These are phyloP conservation scores for Xylaria scruposa DNA, from an alignment of 495 filamentous ascomycete genomes.

Conservation along the genomic window DNA sequence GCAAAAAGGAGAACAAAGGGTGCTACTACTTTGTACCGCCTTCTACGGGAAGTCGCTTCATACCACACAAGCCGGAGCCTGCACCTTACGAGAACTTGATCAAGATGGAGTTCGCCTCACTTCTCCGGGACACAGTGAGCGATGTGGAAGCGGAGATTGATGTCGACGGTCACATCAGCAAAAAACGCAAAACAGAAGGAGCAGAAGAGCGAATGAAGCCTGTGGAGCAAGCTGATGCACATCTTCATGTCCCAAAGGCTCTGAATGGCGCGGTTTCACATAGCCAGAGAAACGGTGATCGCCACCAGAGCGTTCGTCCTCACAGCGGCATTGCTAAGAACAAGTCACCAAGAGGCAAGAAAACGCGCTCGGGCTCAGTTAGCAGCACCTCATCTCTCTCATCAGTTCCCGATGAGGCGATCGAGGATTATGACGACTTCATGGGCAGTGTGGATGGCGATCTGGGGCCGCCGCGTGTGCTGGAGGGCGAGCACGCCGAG, in stretches of 20 bases:
- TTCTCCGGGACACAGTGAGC: slow-evolving; percentile 23
- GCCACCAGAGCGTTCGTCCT: not conserved
- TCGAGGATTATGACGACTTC: slow-evolving; percentile 39
- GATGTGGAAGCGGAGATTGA: slow-evolving; percentile 31
- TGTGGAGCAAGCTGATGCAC: not conserved
- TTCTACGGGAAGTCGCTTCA: slow-evolving; percentile 37
- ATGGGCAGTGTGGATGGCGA: slow-evolving; percentile 36
- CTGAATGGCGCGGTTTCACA: slow-evolving; percentile 9
- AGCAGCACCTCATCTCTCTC: slow-evolving; percentile 49
- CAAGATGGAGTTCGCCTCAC: slow-evolving; percentile 42
- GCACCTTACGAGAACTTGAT: slow-evolving; percentile 52
- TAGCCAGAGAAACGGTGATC: not conserved
- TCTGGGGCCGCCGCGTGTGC: slow-evolving; percentile 33
- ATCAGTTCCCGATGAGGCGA: slow-evolving; percentile 46
- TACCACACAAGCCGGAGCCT: slow-evolving; percentile 46
- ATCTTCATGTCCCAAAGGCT: not conserved
- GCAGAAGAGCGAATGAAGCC: not conserved
- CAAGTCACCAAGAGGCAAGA: slow-evolving; percentile 33
- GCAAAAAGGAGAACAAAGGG: slow-evolving; percentile 53
- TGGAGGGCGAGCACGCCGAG: slow-evolving; percentile 28
- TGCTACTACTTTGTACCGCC: slow-evolving; percentile 55
- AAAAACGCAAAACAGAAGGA: slow-evolving; percentile 37
- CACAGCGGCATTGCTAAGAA: slow-evolving; percentile 21
- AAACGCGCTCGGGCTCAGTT: slow-evolving; percentile 39
- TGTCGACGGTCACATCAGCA: slow-evolving; percentile 40